Base-by-base conservation (phyloP, 129 eudicot species). In the Rutidosis leptorrhynchoides region DNA sequence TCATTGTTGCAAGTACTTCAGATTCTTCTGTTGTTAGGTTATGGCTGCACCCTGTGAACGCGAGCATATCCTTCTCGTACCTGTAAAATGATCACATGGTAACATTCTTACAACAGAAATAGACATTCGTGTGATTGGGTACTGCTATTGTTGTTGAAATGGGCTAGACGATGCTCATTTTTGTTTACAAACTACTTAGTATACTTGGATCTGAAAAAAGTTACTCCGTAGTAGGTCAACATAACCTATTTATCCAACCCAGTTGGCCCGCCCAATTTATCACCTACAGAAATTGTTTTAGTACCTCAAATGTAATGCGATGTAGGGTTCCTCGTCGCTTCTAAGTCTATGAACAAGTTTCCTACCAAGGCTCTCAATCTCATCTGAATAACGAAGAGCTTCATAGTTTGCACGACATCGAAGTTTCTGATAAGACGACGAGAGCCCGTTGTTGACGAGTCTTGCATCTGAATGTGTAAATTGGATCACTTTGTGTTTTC, bases 1-100 rank as follows among this genome's bases (percentile, higher is more conserved):
- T 86, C 98, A 93, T 88, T 7, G 24, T 24, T 32, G 81, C 85
- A 46, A 93, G 96, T 53, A 86, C 89, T 76, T 78, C 71, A 4
- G 89, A 72, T 79, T 93, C 98, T 10, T 52, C 69, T 14, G 69
- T 56, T 5, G 83, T 88, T 49, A 86, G 83, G 72, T 86, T 93
- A 73, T 93, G 91, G 75, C 78, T 88, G 81, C 98, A 93, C 24
- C 96, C 98, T 7, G 98, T 93, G 77, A 93, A 93, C 8, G 98
- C 87, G 14, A 93, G 84, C 98, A 93, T 93, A 77, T 93, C 99
- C 72, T 82, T 84, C 79, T 87, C 95, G 46, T 87, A 87, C 74
- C 95, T 83, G 64, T 23, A 46, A 37, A 58, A 5, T 7, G 2
- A 3, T 8, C 6, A 10, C 1, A 20, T 4, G 1, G 2, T n/a